Conservation (phyloP, 345 rosid species). For the Pelargonium nanum region DNA sequence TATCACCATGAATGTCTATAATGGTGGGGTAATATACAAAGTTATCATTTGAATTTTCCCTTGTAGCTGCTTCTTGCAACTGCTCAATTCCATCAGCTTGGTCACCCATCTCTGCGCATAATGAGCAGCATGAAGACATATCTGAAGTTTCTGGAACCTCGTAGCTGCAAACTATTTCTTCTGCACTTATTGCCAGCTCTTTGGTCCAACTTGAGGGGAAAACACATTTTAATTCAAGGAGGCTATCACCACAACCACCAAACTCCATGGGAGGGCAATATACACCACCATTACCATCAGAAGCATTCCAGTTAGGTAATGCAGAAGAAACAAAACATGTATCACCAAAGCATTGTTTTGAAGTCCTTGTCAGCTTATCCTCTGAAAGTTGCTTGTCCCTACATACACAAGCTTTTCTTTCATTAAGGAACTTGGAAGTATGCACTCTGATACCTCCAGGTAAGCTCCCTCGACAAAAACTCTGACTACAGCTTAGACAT, state of each 20-base stretch:
- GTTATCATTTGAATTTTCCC: conserved; percentile 57
- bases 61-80: conserved; percentile 57
- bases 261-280: conserved; percentile 47
- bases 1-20: conserved; percentile 46
- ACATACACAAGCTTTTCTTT: conserved; percentile 22
- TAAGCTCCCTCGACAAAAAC: conserved; percentile 32
- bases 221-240: conserved; percentile 41
- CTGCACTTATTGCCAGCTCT: conserved; percentile 72
- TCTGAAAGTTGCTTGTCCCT: conserved; percentile 18
- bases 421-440: conserved; percentile 21
- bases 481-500: conserved; percentile 56
- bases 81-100: conserved; percentile 33
- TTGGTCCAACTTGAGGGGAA: conserved; percentile 46
- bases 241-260: conserved; percentile 51
- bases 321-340: conserved; percentile 22
- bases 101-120: conserved; percentile 43
- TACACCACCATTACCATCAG: conserved; percentile 21
- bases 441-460: conserved; percentile 29
- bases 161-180: conserved; percentile 78
- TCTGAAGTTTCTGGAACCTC: conserved; percentile 70
- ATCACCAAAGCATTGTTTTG: conserved; percentile 15
- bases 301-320: conserved; percentile 21
- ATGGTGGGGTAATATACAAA: conserved; percentile 51
- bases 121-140: conserved; percentile 42
- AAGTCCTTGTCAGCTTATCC: conserved; percentile 16